Percentiles rank a stretch among this genome's conserved stretches.
Conservation (phyloP, 2,329 filamentous ascomycete genomes). For the Diaporthe ilicicola region DNA sequence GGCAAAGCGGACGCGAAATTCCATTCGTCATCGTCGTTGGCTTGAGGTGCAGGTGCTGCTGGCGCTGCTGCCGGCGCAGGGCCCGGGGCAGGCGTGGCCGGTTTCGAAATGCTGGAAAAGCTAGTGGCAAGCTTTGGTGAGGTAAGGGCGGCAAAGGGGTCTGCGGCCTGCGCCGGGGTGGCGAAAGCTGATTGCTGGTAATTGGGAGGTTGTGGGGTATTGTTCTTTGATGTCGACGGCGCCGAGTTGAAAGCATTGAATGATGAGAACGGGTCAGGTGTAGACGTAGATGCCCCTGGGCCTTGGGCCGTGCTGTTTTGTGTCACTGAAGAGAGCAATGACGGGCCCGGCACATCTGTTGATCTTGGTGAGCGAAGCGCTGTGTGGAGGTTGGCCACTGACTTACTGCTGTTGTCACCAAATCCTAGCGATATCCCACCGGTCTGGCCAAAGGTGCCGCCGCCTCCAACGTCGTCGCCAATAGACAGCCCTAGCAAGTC, state of each 20-base stretch:
- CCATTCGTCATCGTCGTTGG: constrained; percentile 86
- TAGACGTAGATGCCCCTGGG: constrained; percentile 47
- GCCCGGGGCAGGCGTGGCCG: constrained; percentile 46
- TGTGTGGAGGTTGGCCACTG: neutral
- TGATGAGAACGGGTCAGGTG: constrained; percentile 57
- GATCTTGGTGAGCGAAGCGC: constrained; percentile 38
- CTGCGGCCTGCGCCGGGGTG: constrained; percentile 52
- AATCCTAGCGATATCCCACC: constrained; percentile 87
- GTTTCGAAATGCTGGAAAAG: constrained; percentile 36
- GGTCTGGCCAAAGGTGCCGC: constrained; percentile 70
- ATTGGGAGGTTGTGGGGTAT: constrained; percentile 60
- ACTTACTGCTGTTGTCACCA: constrained; percentile 72
- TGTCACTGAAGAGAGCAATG: constrained; percentile 70
- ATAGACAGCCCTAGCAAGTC: constrained; percentile 91
- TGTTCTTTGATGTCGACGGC: constrained; percentile 56
- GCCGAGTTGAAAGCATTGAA: constrained; percentile 65
- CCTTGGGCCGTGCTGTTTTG: constrained; percentile 66
- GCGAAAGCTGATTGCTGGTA: constrained; percentile 57
- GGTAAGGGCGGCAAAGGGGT: constrained; percentile 63
- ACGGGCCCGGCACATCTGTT: constrained; percentile 70
- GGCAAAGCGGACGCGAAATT: constrained; percentile 89
- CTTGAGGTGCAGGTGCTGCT: neutral
- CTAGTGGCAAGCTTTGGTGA: constrained; percentile 47
- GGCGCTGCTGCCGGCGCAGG: constrained; percentile 39
- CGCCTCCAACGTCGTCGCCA: constrained; percentile 58